phyloP scores from a whole-genome alignment of 2,329 filamentous ascomycete species.

The Didymosphaeria variabile region DNA sequence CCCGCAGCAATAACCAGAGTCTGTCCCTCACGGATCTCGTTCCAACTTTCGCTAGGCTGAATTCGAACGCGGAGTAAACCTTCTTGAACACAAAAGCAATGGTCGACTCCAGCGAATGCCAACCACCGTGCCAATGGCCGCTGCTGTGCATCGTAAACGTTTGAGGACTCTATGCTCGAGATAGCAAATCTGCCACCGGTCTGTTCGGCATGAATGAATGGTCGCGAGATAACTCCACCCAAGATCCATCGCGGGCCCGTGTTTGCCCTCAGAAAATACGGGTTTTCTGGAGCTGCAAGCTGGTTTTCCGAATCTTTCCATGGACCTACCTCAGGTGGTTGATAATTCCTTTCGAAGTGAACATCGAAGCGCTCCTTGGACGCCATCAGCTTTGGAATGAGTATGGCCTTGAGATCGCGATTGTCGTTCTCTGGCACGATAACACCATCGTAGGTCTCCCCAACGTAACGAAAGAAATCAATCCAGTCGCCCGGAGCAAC shows the following conservation, averaged over 20 bases:
- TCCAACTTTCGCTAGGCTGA: constrained; percentile 19
- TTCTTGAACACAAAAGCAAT: constrained; percentile 11
- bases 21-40: constrained; percentile 28
- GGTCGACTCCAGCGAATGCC: constrained; percentile 25
- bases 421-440: constrained; percentile 27
- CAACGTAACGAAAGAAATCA: constrained; percentile 32
- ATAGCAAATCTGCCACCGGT: constrained; percentile 29
- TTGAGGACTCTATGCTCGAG: constrained; percentile 28
- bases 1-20: constrained; percentile 30
- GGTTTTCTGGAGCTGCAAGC: constrained; percentile 18
- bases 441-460: constrained; percentile 29
- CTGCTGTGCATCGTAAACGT: constrained; percentile 17
- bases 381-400: constrained; percentile 28
- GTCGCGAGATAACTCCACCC: constrained; percentile 24
- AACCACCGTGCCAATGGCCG: constrained; percentile 10
- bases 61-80: constrained; percentile 22
- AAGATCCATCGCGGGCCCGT: constrained; percentile 29
- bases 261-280: constrained; percentile 32
- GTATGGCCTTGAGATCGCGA: constrained; percentile 20
- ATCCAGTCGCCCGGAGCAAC: constrained; percentile 33
- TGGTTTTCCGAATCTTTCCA: constrained; percentile 20
- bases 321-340: constrained; percentile 22
- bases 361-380: constrained; percentile 33
- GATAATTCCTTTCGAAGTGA: constrained; percentile 24
- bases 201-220: constrained; percentile 30